Evolutionary conservation across 2,329 filamentous ascomycete species (phyloP), one percentile per base, ranked within the genome.

Genomic region (Ophiocordyceps australis): DNA sequence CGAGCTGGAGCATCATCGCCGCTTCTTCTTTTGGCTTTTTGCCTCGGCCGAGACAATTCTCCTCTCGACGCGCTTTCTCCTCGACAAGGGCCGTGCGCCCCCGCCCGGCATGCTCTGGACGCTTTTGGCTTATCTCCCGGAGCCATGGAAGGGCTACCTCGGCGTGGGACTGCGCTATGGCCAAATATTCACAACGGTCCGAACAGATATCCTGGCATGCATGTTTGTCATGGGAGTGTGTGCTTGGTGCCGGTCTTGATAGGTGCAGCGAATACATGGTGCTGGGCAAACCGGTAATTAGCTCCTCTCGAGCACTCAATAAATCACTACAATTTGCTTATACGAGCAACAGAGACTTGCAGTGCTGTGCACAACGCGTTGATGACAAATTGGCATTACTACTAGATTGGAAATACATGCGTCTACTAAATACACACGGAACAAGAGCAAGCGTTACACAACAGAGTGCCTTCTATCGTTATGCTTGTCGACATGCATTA

Each of bases 21-120:
- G 33, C 24, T 26, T 50, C 14, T 74, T 83, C 49, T 83, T 86
- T 49, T 81, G 73, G 56, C 62, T 78, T n/a, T 89, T 86, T 43
- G 74, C 77, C 5, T 81, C 78, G 1, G 73, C 69, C 17, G 78
- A 89, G 52, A 61, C 80, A 9, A 45, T 80, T 27, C 55, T 86
- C 34, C 67, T 86, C 35, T 75, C 70, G 2, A 72, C 66, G 17
- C 59, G 78, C 14, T 79, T 75, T 44, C 70, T 82, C 37, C 42
- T 81, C 26, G 76, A 82, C 38, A 68, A 66, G 37, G 63, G 63
- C 14, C 47, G 54, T 20, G 44, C 63, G 23, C 65, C 65, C 32
- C 65, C 65, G 4, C 50, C 56, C 15, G 75, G 76, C 4, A 61
- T 78, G 30, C 37, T 81, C 32, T 71, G 70, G 33, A 75, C 62